These are phyloP conservation scores for Pythium phragmitis DNA, from an alignment of 352 stramenopile genomes.

Conservation along the genomic window DNA sequence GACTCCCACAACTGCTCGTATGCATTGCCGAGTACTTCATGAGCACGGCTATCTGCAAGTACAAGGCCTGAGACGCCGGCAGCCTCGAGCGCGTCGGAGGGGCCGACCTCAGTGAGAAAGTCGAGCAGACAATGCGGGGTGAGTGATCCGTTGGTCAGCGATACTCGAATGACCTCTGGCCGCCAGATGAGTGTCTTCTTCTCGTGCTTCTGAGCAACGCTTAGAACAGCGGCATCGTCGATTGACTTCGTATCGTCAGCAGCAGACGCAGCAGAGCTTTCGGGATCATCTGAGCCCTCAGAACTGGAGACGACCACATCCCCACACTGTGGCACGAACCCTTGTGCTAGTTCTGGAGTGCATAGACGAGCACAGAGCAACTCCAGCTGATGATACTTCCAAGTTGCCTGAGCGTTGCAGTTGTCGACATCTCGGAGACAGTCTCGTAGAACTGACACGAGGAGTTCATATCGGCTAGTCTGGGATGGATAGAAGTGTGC, in stretches of 20 bases:
- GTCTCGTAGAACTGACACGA: constrained; percentile 53
- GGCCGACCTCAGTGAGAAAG: constrained; percentile 58
- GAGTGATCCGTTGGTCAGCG: constrained; percentile 59
- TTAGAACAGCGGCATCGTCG: constrained; percentile 68
- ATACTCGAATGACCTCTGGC: constrained; percentile 58
- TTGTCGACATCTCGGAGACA: constrained; percentile 40
- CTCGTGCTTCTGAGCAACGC: constrained; percentile 54
- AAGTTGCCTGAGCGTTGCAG: constrained; percentile 37
- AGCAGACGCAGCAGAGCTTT: background rate
- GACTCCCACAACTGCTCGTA: constrained; percentile 78
- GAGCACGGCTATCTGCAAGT: constrained; percentile 41
- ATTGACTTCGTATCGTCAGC: constrained; percentile 36
- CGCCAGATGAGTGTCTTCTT: constrained; percentile 69
- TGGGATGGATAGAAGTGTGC: constrained; percentile 77
- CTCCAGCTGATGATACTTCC: constrained; percentile 76
- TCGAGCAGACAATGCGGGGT: constrained; percentile 68
- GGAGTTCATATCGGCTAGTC: constrained; percentile 50
- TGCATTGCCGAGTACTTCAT: constrained; percentile 52
- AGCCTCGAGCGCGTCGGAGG: constrained; percentile 55
- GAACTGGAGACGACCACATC: constrained; percentile 47
- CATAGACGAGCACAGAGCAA: constrained; percentile 75
- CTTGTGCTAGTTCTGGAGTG: constrained; percentile 70
- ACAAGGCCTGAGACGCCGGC: constrained; percentile 33
- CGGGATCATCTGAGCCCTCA: background rate
- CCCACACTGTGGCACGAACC: constrained; percentile 69